Conservation (phyloP, 2,329 filamentous ascomycete species). For the Beauveria caledonica region DNA sequence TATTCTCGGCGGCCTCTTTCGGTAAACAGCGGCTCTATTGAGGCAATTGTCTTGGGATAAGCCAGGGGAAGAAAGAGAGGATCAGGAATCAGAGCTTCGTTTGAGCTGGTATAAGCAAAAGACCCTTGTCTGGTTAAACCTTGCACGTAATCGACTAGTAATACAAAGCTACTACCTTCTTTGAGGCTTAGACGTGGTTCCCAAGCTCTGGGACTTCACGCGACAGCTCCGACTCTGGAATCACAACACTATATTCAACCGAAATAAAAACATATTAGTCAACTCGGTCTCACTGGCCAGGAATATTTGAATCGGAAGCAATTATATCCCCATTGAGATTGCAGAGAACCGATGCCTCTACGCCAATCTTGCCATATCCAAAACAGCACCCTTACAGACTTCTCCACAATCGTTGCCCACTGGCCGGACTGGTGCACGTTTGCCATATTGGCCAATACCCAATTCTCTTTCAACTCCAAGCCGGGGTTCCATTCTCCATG, state of each 20-base stretch:
- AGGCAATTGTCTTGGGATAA: too few species aligned
- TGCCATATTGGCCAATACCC: background rate
- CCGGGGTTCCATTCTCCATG: slow-evolving; percentile 7
- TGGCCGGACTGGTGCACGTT: background rate
- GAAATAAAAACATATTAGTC: background rate
- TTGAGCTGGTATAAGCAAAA: too few species aligned
- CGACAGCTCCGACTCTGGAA: background rate
- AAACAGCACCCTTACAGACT: too few species aligned
- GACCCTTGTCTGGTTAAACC: too few species aligned
- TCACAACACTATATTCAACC: background rate
- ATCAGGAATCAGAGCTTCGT: too few species aligned
- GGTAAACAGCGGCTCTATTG: too few species aligned
- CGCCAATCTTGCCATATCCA: too few species aligned
- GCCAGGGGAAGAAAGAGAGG: too few species aligned
- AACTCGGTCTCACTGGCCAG: background rate
- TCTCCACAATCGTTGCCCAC: background rate
- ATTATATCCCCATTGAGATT: too few species aligned
- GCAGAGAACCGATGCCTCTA: background rate
- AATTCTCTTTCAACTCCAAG: background rate
- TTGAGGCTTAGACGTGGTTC: too few species aligned
- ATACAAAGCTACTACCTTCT: background rate
- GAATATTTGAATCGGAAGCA: too few species aligned
- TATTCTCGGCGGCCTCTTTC: background rate
- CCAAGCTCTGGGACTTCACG: too few species aligned
- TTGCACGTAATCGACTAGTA: background rate